Evolutionary conservation across 1,139 yeast species (phyloP).

Genomic region (Taphrina betulina): DNA sequence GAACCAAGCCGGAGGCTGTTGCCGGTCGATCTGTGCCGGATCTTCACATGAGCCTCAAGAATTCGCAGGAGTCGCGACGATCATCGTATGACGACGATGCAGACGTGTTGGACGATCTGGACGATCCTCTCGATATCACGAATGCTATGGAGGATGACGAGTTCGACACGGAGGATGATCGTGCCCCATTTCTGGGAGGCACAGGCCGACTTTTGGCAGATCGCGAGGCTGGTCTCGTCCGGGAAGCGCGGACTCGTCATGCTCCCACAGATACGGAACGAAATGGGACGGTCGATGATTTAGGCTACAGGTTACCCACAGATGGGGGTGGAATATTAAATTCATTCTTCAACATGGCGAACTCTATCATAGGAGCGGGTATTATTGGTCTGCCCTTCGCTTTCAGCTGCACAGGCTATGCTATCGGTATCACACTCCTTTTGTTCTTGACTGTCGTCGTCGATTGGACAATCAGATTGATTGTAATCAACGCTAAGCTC

Average conservation of each 20-base stretch:
- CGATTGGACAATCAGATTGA: slow-evolving; percentile 82
- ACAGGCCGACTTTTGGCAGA: slow-evolving; percentile 24
- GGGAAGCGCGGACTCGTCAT: slow-evolving; percentile 15
- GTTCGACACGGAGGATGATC: slow-evolving; percentile 31
- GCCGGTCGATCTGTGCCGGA: too few relatives aligned
- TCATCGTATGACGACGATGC: too few relatives aligned
- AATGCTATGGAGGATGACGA: slow-evolving; percentile 18
- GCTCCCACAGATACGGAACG: not conserved
- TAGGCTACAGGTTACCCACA: slow-evolving; percentile 23
- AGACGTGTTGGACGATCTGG: slow-evolving; percentile 15
- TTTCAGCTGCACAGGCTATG: slow-evolving; percentile 70
- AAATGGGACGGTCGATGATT: slow-evolving; percentile 4
- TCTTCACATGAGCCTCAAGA: too few relatives aligned
- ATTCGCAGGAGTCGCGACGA: too few relatives aligned
- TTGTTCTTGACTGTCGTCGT: slow-evolving; percentile 63
- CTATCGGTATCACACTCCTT: slow-evolving; percentile 69
- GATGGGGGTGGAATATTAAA: slow-evolving; percentile 33
- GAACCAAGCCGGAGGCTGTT: too few relatives aligned
- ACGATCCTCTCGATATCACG: slow-evolving; percentile 21
- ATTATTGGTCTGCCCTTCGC: slow-evolving; percentile 94
- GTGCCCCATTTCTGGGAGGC: slow-evolving; percentile 28
- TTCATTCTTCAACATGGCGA: slow-evolving; percentile 41
- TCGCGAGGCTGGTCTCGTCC: slow-evolving; percentile 21
- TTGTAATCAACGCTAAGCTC: slow-evolving; percentile 78
- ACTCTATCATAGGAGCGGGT: slow-evolving; percentile 58